Conservation (phyloP, 495 filamentous ascomycete species). For the Trichoderma asperelloides region DNA sequence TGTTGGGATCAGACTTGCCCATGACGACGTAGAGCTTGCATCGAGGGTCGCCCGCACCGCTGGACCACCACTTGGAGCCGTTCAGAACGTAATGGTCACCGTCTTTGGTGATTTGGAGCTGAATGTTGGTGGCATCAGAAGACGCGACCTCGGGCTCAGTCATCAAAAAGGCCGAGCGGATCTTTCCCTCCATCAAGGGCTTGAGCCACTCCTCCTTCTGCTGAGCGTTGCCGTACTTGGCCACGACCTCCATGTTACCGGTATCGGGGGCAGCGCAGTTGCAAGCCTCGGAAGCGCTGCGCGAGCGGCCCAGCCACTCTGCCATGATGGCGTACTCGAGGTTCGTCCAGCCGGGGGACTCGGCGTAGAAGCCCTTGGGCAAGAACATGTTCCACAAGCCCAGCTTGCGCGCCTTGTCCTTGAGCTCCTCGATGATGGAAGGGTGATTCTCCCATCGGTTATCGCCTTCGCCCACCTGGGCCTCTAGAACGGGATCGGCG, state of each 20-base stretch:
- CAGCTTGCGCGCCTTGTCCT: slow-evolving; percentile 70
- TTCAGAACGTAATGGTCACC: slow-evolving; percentile 81
- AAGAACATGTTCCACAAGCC: slow-evolving; percentile 99
- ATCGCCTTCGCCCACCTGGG: slow-evolving; percentile 68
- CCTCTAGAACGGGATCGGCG: slow-evolving; percentile 66
- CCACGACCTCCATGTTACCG: slow-evolving; percentile 92
- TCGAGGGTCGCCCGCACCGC: slow-evolving; percentile 81
- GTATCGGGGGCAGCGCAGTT: slow-evolving; percentile 91
- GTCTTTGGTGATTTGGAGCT: slow-evolving; percentile 68
- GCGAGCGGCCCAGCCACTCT: slow-evolving; percentile 75
- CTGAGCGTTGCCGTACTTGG: slow-evolving; percentile 84
- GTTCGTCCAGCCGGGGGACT: slow-evolving; percentile 86
- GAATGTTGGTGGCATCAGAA: slow-evolving; percentile 82
- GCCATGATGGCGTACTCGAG: slow-evolving; percentile 92
- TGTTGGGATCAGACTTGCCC: slow-evolving; percentile 69
- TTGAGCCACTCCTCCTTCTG: slow-evolving; percentile 83
- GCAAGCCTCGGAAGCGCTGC: slow-evolving; percentile 73
- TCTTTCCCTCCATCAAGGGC: slow-evolving; percentile 75
- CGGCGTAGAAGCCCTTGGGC: slow-evolving; percentile 85
- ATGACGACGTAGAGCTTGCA: slow-evolving; percentile 88
- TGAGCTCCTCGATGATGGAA: slow-evolving; percentile 75
- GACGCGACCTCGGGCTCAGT: slow-evolving; percentile 82
- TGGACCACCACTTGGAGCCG: slow-evolving; percentile 96
- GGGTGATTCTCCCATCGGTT: slow-evolving; percentile 72
- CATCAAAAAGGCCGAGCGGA: slow-evolving; percentile 88